phyloP scores from a whole-genome alignment of 176 grass and related monocot genomes.

The Melocanna baccifera region DNA sequence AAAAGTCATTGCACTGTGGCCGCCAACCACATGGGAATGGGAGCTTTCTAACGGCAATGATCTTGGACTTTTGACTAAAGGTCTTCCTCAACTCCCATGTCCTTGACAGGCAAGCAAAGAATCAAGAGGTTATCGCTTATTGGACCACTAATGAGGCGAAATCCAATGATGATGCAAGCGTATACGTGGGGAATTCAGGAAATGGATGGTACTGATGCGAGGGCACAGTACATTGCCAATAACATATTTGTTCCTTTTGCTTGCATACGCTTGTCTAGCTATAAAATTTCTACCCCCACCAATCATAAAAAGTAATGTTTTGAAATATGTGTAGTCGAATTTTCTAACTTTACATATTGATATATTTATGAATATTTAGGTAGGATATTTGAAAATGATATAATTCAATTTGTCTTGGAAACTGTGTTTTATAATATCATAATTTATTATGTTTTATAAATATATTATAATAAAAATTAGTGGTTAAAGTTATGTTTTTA shows the following conservation, averaged over 20 bases:
- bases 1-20: not conserved
- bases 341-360: no score
- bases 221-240: not conserved
- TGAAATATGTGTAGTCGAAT: no score
- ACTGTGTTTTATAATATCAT: no score
- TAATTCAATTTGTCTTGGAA: fast-evolving
- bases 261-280: not conserved
- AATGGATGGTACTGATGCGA: not conserved
- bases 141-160: not conserved
- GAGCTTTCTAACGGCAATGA: no score
- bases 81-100: not conserved
- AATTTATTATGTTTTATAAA: no score
- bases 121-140: not conserved
- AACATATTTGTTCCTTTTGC: not conserved
- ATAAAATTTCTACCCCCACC: not conserved
- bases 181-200: not conserved
- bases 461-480: no score
- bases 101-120: conserved; percentile 20
- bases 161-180: conserved; percentile 19
- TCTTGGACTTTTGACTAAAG: conserved; percentile 30
- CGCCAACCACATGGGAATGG: not conserved
- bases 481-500: no score
- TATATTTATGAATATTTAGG: no score
- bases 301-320: no score
- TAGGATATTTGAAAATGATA: no score